These are phyloP conservation scores for Austroboletus niveus DNA, from an alignment of 1,284 basidiomycete genomes.

Conservation along the genomic window DNA sequence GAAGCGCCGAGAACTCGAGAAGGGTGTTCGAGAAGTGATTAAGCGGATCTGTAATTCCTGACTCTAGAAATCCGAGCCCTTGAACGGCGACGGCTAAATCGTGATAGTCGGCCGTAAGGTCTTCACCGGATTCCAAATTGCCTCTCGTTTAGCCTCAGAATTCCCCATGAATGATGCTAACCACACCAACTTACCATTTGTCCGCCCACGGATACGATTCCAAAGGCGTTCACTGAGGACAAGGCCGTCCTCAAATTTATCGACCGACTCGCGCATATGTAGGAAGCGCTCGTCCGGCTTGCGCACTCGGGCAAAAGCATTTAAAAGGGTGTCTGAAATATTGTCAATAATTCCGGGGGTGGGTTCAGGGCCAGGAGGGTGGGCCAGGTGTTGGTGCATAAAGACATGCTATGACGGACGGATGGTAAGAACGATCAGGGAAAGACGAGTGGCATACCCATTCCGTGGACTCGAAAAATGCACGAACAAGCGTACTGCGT, in stretches of 20 bases:
- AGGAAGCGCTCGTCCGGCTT: conserved; percentile 97
- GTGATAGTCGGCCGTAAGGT: conserved; percentile 95
- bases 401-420: conserved; percentile 72
- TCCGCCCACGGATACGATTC: conserved; percentile 69
- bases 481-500: conserved; percentile 82
- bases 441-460: conserved; percentile 61
- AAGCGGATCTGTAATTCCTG: conserved; percentile 94
- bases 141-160: conserved; percentile 83
- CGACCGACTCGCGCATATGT: conserved; percentile 85
- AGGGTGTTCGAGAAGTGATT: conserved; percentile 96
- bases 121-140: conserved; percentile 75
- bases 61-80: conserved; percentile 95
- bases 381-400: conserved; percentile 91
- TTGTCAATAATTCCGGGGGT: conserved; percentile 87
- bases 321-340: conserved; percentile 92
- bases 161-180: conserved; percentile 35
- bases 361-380: conserved; percentile 80
- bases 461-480: conserved; percentile 96
- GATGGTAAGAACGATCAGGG: conserved; percentile 5
- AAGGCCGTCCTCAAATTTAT: conserved; percentile 94
- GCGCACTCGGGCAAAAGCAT: conserved; percentile 91
- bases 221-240: conserved; percentile 79
- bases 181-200: conserved; percentile 70
- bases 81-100: conserved; percentile 95
- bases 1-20: conserved; percentile 84